Conservation (phyloP, 805 yeast genomes). For the Grigorovia humatica region DNA sequence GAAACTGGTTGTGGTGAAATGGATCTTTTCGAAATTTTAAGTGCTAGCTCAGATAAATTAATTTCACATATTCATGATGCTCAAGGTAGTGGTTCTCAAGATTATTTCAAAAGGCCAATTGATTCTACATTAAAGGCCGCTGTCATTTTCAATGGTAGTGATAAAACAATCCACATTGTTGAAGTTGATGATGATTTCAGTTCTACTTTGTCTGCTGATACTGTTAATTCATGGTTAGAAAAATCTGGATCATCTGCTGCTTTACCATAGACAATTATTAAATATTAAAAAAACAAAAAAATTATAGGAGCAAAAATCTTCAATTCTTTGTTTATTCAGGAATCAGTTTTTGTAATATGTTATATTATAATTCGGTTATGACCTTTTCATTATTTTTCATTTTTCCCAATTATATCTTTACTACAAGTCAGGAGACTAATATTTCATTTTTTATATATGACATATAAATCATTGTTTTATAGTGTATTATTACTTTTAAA, state of each 20-base stretch:
- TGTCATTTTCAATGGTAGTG: constrained; percentile 55
- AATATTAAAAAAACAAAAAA: neutral
- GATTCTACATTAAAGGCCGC: constrained; percentile 76
- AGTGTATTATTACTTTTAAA: neutral
- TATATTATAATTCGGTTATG: neutral
- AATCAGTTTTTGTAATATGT: neutral
- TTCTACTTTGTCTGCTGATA: constrained; percentile 41
- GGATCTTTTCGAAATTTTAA: constrained; percentile 83
- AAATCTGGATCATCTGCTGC: constrained; percentile 40
- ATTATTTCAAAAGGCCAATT: constrained; percentile 83
- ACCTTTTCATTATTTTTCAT: neutral
- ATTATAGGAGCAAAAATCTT: neutral
- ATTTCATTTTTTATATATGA: neutral
- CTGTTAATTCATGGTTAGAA: constrained; percentile 51
- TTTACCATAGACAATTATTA: constrained; percentile 12
- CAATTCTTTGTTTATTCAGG: neutral
- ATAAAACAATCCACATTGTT: constrained; percentile 43
- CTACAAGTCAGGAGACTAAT: neutral
- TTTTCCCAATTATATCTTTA: neutral
- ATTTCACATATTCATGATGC: constrained; percentile 77
- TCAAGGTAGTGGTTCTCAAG: constrained; percentile 76
- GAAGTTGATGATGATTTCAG: constrained; percentile 51
- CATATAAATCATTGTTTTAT: neutral
- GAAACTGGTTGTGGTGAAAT: constrained; percentile 94
- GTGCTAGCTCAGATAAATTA: constrained; percentile 63